A percentile compares a stretch with the other conserved stretches of the same genome.
phyloP scores from a whole-genome alignment of 2,329 filamentous ascomycete species.

The Rosellinia necatrix region DNA sequence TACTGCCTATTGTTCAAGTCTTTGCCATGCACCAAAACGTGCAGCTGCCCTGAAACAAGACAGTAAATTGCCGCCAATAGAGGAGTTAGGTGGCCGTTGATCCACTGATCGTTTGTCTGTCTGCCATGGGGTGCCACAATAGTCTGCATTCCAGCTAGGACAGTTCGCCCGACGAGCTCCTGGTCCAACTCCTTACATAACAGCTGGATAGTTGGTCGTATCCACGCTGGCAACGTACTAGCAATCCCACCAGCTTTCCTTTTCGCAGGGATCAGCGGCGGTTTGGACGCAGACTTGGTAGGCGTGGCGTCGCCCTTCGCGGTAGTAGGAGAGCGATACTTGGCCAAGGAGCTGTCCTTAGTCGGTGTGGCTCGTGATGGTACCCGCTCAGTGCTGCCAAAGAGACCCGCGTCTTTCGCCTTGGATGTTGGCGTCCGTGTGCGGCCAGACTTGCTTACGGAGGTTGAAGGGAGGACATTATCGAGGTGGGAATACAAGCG shows the following conservation, averaged over 20 bases:
- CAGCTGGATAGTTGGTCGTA: constrained; percentile 69
- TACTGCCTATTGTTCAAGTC: constrained; percentile 51
- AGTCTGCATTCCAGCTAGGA: constrained; percentile 73
- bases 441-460: constrained; percentile 32
- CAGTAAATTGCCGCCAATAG: constrained; percentile 66
- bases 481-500: constrained; percentile 83
- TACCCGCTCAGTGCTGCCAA: constrained; percentile 41
- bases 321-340: constrained; percentile 50
- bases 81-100: constrained; percentile 53
- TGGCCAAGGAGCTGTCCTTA: constrained; percentile 51
- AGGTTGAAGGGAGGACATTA: constrained; percentile 61
- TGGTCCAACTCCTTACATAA: constrained; percentile 67
- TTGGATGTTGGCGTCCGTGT: constrained; percentile 43
- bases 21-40: constrained; percentile 46
- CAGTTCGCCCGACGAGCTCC: constrained; percentile 68
- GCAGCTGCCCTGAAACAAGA: constrained; percentile 59
- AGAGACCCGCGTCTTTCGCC: constrained; percentile 42
- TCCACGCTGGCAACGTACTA: constrained; percentile 63
- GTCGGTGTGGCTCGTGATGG: constrained; percentile 51
- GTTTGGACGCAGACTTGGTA: constrained; percentile 48
- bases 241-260: constrained; percentile 38
- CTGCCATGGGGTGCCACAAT: constrained; percentile 52
- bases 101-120: constrained; percentile 54
- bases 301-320: constrained; percentile 46
- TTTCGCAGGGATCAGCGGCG: constrained; percentile 36